Evolutionary conservation across 2,329 filamentous ascomycete species (phyloP), one percentile per base, ranked within the genome.

Genomic region (Apiospora rasikravindrae): DNA sequence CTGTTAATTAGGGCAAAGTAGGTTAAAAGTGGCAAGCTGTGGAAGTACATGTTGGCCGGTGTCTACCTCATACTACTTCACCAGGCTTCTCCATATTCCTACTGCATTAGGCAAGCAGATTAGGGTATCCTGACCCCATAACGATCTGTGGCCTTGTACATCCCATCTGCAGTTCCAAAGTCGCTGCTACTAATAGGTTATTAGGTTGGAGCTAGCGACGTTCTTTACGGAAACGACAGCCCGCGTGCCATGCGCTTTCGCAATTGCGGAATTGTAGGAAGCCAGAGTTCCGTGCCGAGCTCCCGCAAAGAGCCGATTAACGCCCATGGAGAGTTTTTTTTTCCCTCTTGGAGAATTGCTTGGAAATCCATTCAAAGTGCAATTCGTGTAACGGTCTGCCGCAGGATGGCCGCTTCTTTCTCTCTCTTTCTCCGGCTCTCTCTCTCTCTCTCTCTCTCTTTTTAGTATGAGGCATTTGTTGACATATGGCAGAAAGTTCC

Each of bases 401-500:
- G 33, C 40, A 40, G 29, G 8, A 64, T 13, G 19, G 57, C 51
- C 26, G 49, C n/a, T n/a, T 26, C 10, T 29, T 19, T 64, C 8
- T 10, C 10, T 42, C 8, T 2, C 40, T 42, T 2, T 10, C n/a
- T 19, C 40, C n/a, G n/a, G n/a, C n/a, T n/a, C n/a, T n/a, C n/a
- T n/a, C 19, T 64, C 8, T 10, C 10, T 42, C 8, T 2, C 40
- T 42, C 10, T 10, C n/a, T 19, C 40, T 19, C 10, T 37, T 37
- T 64, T 40, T 64, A 40, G 57, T 64, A 64, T 64, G 57, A 64
- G 57, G 57, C 57, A 64, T 64, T 64, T 64, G 57, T 64, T 64
- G 57, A 64, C 57, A 64, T 64, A 64, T 64, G 19, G 57, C 57
- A 10, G 33, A 64, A 40, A 40, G 4, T 4, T 4, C 33, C 51